These are phyloP conservation scores for Apophysomyces trapeziformis DNA, from an alignment of 371 early-diverging fungal genomes.

Conservation along the genomic window DNA sequence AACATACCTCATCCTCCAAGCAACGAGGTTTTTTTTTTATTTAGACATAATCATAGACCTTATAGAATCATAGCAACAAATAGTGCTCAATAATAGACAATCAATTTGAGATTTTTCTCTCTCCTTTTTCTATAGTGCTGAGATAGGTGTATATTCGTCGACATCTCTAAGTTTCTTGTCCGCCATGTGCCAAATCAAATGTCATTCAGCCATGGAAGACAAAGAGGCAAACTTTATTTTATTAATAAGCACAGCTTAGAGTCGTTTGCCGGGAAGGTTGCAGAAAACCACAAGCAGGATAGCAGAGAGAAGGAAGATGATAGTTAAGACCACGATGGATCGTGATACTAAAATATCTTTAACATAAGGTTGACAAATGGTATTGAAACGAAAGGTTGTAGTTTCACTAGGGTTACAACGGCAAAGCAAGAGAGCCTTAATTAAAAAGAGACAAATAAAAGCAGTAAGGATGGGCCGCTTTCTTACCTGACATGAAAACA, in stretches of 20 bases:
- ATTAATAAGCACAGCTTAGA: constrained; percentile 20
- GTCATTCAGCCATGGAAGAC: no score
- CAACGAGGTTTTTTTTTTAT: no score
- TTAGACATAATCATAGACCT: no score
- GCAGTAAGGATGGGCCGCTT: no score
- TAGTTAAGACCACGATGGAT: constrained; percentile 18
- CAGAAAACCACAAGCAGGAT: constrained; percentile 37
- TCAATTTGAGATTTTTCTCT: no score
- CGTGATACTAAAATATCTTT: constrained; percentile 30
- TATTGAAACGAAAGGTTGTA: constrained; percentile 44
- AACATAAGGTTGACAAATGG: constrained; percentile 37
- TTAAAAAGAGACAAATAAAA: neutral
- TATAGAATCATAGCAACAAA: neutral
- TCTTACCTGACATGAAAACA: constrained; percentile 46
- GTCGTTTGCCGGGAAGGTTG: constrained; percentile 38
- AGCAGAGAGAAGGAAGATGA: constrained; percentile 24
- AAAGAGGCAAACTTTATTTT: no score
- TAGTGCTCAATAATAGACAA: neutral
- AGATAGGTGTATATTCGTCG: no score
- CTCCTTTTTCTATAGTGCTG: no score
- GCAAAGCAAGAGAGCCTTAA: neutral
- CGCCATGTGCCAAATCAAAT: no score
- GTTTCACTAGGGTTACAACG: constrained; percentile 36
- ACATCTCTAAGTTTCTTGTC: no score
- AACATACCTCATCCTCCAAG: no score